A percentile compares a stretch with the other conserved stretches of the same genome.
Evolutionary conservation across 2,329 filamentous ascomycete genomes (phyloP).

Genomic region (Cordyceps militaris): DNA sequence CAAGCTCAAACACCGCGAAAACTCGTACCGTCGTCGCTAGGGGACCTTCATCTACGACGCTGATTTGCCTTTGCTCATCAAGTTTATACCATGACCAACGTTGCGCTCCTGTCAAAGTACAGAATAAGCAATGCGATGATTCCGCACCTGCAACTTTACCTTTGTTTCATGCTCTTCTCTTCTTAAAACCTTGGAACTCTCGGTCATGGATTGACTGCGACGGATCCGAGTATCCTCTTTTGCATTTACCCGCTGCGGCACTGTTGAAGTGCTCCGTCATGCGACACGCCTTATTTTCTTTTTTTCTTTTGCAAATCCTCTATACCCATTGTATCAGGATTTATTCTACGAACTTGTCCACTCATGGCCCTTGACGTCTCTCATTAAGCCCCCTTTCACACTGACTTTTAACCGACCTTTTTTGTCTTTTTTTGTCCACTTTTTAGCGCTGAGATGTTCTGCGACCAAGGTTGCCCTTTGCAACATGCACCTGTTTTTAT

Average conservation of each 20-base stretch:
- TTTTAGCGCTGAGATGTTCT: not conserved
- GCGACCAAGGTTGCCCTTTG: not conserved
- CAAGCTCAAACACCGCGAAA: slow-evolving; percentile 50
- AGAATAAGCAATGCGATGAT: slow-evolving; percentile 8
- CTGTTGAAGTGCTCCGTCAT: not conserved
- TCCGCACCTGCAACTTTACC: not conserved
- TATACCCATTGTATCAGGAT: slow-evolving; percentile 11
- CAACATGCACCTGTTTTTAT: not conserved
- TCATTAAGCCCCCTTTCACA: not conserved
- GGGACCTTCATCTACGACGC: slow-evolving; percentile 12
- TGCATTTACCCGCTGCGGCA: slow-evolving; percentile 5
- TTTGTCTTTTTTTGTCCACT: not conserved
- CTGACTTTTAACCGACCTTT: not conserved
- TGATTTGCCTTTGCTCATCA: slow-evolving; percentile 11
- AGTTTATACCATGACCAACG: slow-evolving; percentile 3
- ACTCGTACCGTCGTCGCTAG: slow-evolving; percentile 31
- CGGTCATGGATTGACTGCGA: not conserved
- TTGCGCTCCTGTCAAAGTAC: not conserved
- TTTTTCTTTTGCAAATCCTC: slow-evolving; percentile 7
- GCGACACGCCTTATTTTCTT: slow-evolving; percentile 2
- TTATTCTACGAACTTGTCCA: not conserved
- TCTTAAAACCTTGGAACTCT: not conserved
- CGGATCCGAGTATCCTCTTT: not conserved
- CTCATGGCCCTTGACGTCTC: slow-evolving; percentile 4
- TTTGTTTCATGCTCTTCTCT: not conserved